A percentile compares a stretch with the other conserved stretches of the same genome.
Conservation (phyloP, 192 early-diverging fungal genomes). For the Umbelopsis ramanniana region DNA sequence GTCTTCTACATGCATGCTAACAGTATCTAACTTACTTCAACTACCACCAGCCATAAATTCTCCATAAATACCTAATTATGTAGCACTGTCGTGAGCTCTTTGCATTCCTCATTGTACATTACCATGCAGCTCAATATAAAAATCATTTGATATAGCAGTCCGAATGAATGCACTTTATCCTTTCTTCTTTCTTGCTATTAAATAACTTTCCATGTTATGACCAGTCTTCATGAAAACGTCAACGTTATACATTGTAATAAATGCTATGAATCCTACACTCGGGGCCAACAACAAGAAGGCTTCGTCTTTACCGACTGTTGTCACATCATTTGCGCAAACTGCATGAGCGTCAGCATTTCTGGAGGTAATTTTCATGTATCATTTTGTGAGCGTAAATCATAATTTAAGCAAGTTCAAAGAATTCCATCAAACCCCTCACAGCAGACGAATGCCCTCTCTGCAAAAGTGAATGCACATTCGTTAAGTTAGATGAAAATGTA, state of each 20-base stretch:
- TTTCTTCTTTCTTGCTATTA: background rate
- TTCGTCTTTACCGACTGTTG: constrained; percentile 29
- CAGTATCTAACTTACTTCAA: background rate
- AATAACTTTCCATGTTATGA: background rate
- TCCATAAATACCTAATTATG: constrained; percentile 24
- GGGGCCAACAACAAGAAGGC: background rate
- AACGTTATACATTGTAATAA: constrained; percentile 11
- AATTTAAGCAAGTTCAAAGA: background rate
- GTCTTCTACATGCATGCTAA: too few species aligned
- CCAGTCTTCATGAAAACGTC: background rate
- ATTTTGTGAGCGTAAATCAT: background rate
- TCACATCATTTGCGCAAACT: constrained; percentile 20
- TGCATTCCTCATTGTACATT: constrained; percentile 18
- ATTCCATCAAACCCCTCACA: background rate
- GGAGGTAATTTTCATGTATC: background rate
- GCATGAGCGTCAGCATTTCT: background rate
- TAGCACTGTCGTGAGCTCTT: constrained; percentile 6
- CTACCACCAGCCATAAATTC: constrained; percentile 30
- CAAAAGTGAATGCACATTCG: constrained; percentile 20
- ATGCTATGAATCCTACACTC: constrained; percentile 4
- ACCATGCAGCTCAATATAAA: constrained; percentile 3
- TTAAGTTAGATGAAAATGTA: constrained; percentile 23
- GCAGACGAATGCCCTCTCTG: constrained; percentile 16
- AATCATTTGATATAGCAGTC: too few species aligned
- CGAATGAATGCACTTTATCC: background rate